phyloP scores from a whole-genome alignment of 192 early-diverging fungal species.

The Coemansia sp. region DNA sequence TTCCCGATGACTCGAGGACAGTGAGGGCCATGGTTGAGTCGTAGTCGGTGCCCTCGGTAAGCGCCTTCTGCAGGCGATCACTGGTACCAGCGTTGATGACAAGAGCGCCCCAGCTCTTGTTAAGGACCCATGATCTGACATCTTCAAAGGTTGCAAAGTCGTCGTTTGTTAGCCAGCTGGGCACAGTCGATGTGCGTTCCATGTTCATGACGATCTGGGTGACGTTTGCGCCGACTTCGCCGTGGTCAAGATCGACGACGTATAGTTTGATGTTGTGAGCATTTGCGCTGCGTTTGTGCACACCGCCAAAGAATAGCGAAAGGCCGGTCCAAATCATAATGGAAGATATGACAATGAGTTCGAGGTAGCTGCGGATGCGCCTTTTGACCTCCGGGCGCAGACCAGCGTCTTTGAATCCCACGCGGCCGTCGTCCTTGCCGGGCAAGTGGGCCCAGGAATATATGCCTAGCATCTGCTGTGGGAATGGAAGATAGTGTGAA shows the following conservation, averaged over 20 bases:
- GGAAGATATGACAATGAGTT: conserved; percentile 19
- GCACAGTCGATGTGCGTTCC: conserved; percentile 11
- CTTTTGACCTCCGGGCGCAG: conserved; percentile 23
- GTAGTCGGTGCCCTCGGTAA: conserved; percentile 24
- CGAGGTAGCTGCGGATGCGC: conserved; percentile 23
- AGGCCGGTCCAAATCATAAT: conserved; percentile 45
- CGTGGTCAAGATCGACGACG: conserved; percentile 46
- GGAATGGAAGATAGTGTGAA: too few species aligned
- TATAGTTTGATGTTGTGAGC: conserved; percentile 39
- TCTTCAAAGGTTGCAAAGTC: conserved; percentile 4
- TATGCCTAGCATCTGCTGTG: conserved; percentile 26
- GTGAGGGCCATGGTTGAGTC: conserved; percentile 30
- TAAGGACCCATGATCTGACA: conserved; percentile 24
- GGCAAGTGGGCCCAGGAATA: conserved; percentile 26
- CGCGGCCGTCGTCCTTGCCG: conserved; percentile 36
- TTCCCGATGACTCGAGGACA: conserved; percentile 24
- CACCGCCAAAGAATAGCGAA: conserved; percentile 39
- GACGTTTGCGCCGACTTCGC: conserved; percentile 31
- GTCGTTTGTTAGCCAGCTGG: conserved; percentile 17
- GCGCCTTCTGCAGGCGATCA: conserved; percentile 18
- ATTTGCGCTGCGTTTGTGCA: conserved; percentile 29
- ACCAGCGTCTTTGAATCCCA: conserved; percentile 13
- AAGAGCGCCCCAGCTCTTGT: conserved; percentile 40
- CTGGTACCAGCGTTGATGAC: conserved; percentile 41
- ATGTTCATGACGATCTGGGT: conserved; percentile 31